Percentiles rank a stretch among this genome's conserved stretches.
Evolutionary conservation across 2,329 filamentous ascomycete species (phyloP).

Genomic region (Ustilaginoidea virens): DNA sequence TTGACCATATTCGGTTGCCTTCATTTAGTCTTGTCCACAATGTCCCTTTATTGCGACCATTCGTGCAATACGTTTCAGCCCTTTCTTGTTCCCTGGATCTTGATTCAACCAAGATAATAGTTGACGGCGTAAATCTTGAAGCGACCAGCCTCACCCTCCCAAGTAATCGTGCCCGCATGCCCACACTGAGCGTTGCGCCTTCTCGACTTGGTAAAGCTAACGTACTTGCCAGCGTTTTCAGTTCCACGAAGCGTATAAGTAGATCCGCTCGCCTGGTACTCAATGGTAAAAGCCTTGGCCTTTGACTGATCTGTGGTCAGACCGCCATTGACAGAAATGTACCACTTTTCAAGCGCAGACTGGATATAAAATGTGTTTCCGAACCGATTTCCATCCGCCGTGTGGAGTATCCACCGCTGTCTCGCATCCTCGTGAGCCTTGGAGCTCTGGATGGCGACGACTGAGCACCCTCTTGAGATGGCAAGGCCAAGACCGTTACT

Average conservation of each 20-base stretch:
- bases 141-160: background rate
- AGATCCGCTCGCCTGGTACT: constrained; percentile 1
- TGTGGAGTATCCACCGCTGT: constrained; percentile 34
- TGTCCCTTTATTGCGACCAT: too few relatives aligned
- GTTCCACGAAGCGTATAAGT: constrained; percentile 3
- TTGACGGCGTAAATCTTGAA: constrained; percentile 3
- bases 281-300: constrained; percentile 1
- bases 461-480: constrained; percentile 10
- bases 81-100: too few relatives aligned
- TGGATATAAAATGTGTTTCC: constrained; percentile 9
- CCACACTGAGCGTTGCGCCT: background rate
- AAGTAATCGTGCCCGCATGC: background rate
- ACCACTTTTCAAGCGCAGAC: constrained; percentile 11
- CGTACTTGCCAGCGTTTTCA: background rate
- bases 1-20: too few relatives aligned
- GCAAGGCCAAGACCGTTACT: constrained; percentile 22
- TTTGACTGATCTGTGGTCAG: background rate
- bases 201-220: background rate
- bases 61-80: too few relatives aligned
- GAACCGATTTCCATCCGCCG: constrained; percentile 12
- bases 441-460: constrained; percentile 2
- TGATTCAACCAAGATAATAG: too few relatives aligned
- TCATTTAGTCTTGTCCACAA: too few relatives aligned
- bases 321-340: constrained; percentile 4
- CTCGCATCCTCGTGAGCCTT: constrained; percentile 19